These are phyloP conservation scores for Dictyostelium firmibasis DNA, from an alignment of 78 protist species.

Conservation along the genomic window DNA sequence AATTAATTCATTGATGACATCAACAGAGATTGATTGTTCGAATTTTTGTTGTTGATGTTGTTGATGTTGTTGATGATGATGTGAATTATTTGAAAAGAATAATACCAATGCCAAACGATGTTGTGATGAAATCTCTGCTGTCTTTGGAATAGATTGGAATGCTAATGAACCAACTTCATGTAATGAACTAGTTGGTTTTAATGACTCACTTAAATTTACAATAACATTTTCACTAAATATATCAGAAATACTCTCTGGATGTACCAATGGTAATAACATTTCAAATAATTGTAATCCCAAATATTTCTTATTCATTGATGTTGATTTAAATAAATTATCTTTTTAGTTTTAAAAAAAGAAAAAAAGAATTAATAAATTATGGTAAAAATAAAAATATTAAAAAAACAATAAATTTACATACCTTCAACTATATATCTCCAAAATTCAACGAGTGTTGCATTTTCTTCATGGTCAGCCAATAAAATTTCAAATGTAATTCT, in stretches of 20 bases:
- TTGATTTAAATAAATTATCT: slow-evolving; percentile 45
- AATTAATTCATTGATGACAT: slow-evolving; percentile 37
- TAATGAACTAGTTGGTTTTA: slow-evolving; percentile 14
- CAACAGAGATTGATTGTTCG: slow-evolving; percentile 22
- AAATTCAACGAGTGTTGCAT: slow-evolving; percentile 16
- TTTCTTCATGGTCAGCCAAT: not conserved
- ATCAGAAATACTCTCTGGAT: not conserved
- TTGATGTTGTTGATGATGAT: not conserved
- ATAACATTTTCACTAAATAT: slow-evolving; percentile 4
- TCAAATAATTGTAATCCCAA: slow-evolving; percentile 73
- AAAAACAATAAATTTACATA: not conserved
- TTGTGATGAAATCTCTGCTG: slow-evolving; percentile 45
- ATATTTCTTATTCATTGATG: slow-evolving; percentile 13
- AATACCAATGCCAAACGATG: slow-evolving; percentile 48
- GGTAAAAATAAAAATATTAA: not conserved
- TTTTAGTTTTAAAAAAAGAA: not conserved
- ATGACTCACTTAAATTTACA: slow-evolving; percentile 17
- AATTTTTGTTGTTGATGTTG: not conserved
- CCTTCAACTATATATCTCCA: slow-evolving; percentile 56
- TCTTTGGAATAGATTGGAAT: slow-evolving; percentile 64
- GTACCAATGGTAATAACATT: slow-evolving; percentile 43
- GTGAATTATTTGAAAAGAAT: slow-evolving; percentile 1
- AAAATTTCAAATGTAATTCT: slow-evolving; percentile 26
- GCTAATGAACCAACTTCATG: slow-evolving; percentile 68
- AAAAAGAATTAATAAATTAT: not conserved